These are phyloP conservation scores for Neurospora sp. DNA, from an alignment of 2,329 filamentous ascomycete genomes.

Conservation along the genomic window DNA sequence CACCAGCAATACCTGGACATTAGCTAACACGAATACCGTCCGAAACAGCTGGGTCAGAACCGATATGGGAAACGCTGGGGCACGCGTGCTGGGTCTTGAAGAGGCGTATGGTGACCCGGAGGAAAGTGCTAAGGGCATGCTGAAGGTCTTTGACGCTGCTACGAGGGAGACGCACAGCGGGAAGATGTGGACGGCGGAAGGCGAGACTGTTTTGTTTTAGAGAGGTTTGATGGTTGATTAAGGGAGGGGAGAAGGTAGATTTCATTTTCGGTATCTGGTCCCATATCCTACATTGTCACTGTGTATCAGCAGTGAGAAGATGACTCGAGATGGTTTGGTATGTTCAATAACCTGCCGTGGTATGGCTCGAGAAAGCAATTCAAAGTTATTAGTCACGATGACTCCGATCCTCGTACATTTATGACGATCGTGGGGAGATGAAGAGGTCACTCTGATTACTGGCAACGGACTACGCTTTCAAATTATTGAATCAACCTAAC, in stretches of 20 bases:
- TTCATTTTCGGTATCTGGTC: background rate
- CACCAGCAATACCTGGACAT: background rate
- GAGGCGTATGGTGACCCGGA: conserved; percentile 1
- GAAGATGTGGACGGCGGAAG: conserved; percentile 4
- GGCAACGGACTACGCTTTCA: background rate
- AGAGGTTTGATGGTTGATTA: background rate
- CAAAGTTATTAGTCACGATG: background rate
- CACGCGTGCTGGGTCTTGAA: conserved; percentile 4
- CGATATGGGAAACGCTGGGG: conserved; percentile 11
- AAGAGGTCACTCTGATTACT: background rate
- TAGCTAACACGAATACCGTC: background rate
- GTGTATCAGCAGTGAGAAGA: background rate
- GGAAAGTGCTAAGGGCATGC: conserved; percentile 15
- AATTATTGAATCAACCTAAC: background rate
- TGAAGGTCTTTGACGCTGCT: conserved; percentile 27
- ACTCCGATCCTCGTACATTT: background rate
- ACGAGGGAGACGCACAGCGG: conserved; percentile 20
- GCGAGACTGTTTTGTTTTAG: background rate
- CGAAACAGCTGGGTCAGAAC: conserved; percentile 13
- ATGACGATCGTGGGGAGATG: background rate
- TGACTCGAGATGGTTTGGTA: background rate
- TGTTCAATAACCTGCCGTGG: background rate
- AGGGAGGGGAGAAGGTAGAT: background rate
- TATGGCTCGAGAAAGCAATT: background rate
- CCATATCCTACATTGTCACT: background rate